Evolutionary conservation across 495 filamentous ascomycete genomes (phyloP), one percentile per base, ranked within the genome.

Genomic region (Penicillium ochrochloron): DNA sequence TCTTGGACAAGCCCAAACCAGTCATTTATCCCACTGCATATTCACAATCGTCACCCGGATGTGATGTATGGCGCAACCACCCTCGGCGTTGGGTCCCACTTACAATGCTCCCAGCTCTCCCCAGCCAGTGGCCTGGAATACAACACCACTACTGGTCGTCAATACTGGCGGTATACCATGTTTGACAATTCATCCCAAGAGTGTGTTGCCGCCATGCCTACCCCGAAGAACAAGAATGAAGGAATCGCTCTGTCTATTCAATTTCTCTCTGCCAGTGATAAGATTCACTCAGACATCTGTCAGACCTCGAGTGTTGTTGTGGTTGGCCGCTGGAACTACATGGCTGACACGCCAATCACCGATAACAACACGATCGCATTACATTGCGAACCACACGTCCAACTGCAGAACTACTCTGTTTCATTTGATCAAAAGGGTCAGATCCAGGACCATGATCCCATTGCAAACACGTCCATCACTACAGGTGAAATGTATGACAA

Each of bases 291-390:
- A 39, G 74, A 75, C 31, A 39, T 69, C n/a, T 80, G 78, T 42
- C 71, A 78, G 42, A 74, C 73, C 9, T 74, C 75, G 14, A 75
- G 73, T 2, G 74, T 78, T 23, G 46, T 80, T n/a, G 69, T 80
- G 3, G 69, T 80, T 7, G 76, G 75, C 2, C 76, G 75, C n/a
- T 80, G 78, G 78, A 62, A 80, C 42, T 78, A 78, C 52, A 64
- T 72, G 29, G 64, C 70, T 5, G 60, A 69, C 7, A 70, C 70
- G 5, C 23, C 65, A 1, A 54, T 76, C 5, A 73, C 74, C 8
- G 54, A 68, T 11, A 29, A 72, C 34, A 78, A 80, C 48, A 78
- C 78, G 3, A 70, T 80, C 42, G 78, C 76, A 3, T 44, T 80
- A 41, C 76, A 78, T 19, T 80, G 78, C 41, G 75, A 78, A 51